Evolutionary conservation across 1,284 basidiomycete species (phyloP).

Genomic region (Ustilago nuda): DNA sequence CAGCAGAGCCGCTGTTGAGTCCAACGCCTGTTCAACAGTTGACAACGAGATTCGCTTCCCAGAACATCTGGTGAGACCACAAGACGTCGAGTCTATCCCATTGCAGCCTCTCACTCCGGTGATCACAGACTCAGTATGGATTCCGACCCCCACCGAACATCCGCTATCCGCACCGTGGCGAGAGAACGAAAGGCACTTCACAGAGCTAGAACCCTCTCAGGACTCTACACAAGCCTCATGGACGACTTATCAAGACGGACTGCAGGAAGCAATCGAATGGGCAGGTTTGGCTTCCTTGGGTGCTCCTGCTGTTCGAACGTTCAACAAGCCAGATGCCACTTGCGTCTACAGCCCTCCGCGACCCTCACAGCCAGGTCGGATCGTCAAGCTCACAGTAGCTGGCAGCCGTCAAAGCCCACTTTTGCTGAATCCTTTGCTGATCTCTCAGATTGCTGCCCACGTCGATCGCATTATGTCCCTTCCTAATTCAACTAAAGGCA

Average conservation of each 20-base stretch:
- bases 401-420: conserved; percentile 4
- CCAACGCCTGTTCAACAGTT: not conserved
- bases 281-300: conserved; percentile 30
- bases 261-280: conserved; percentile 50
- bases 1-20: conserved; percentile 6
- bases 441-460: conserved; percentile 19
- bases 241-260: conserved; percentile 18
- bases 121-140: conserved; percentile 37
- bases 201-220: conserved; percentile 22
- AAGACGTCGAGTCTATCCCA: conserved; percentile 12
- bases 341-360: conserved; percentile 41
- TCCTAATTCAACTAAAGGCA: not conserved
- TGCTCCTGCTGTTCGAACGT: conserved; percentile 27
- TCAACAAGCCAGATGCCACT: conserved; percentile 14
- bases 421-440: conserved; percentile 33
- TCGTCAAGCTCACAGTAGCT: conserved; percentile 28
- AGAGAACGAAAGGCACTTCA: conserved; percentile 17
- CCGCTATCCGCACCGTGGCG: conserved; percentile 13
- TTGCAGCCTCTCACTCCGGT: conserved; percentile 1
- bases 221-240: conserved; percentile 13
- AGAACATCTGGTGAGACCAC: conserved; percentile 26
- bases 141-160: conserved; percentile 26
- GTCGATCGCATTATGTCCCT: conserved; percentile 15
- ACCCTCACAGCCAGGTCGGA: conserved; percentile 14
- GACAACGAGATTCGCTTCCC: conserved; percentile 41